Conservation (phyloP, 78 protist species). For the Pirum gemmata region DNA sequence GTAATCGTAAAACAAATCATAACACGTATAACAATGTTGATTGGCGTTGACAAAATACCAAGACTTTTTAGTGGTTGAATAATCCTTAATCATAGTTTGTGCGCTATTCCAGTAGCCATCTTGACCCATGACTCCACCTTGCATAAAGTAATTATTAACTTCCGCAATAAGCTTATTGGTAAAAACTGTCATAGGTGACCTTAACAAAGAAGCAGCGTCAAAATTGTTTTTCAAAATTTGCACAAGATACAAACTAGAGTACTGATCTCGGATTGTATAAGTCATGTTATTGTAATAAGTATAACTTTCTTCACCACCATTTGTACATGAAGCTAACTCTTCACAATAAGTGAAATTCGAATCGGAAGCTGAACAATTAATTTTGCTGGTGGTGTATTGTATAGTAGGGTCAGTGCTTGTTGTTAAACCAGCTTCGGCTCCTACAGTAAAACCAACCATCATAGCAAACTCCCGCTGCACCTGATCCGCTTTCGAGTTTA, state of each 20-base stretch:
- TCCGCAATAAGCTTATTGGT: neutral
- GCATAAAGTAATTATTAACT: neutral
- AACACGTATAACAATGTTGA: neutral
- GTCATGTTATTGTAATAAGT: neutral
- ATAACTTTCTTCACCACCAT: neutral
- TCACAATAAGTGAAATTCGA: too few species aligned
- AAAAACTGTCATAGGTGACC: neutral
- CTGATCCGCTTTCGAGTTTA: constrained; percentile 13
- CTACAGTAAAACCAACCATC: too few species aligned
- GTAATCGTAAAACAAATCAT: neutral
- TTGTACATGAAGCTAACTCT: neutral
- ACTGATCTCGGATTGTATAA: neutral
- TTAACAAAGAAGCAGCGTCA: neutral
- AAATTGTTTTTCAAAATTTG: too few species aligned
- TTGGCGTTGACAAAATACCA: neutral
- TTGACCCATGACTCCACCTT: neutral
- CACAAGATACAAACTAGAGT: too few species aligned
- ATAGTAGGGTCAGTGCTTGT: too few species aligned
- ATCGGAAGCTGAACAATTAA: too few species aligned
- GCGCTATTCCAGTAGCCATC: neutral
- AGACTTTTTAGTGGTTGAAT: neutral
- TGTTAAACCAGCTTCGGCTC: too few species aligned
- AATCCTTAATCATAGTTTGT: neutral
- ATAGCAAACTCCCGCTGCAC: constrained; percentile 26
- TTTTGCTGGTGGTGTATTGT: too few species aligned